Evolutionary conservation across 2,329 filamentous ascomycete species (phyloP).

Genomic region (Aspergillaceae sp.): DNA sequence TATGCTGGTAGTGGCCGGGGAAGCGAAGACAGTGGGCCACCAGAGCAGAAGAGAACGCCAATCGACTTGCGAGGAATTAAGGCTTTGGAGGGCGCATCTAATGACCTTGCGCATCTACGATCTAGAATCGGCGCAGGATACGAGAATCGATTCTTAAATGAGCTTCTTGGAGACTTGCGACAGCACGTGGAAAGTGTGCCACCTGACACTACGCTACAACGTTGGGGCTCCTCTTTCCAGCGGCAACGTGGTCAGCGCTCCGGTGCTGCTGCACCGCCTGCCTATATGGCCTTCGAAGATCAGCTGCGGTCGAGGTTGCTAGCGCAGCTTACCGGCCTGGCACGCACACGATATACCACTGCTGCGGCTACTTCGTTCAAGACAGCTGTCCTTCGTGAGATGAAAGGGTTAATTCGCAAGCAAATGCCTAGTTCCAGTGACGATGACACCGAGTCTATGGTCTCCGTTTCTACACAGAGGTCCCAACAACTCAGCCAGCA

Average conservation of each 20-base stretch:
- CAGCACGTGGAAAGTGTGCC: constrained; percentile 70
- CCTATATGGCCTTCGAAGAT: constrained; percentile 67
- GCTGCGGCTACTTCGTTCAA: constrained; percentile 77
- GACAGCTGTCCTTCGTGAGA: constrained; percentile 74
- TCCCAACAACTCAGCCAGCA: constrained; percentile 65
- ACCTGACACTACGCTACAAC: constrained; percentile 62
- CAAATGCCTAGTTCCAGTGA: constrained; percentile 88
- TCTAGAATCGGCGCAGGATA: constrained; percentile 79
- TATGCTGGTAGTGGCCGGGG: constrained; percentile 29
- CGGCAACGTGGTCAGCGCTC: constrained; percentile 62
- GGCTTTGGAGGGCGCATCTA: constrained; percentile 69
- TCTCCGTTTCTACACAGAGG: constrained; percentile 70
- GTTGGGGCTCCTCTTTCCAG: constrained; percentile 73
- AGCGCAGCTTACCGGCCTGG: constrained; percentile 66
- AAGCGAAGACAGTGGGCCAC: constrained; percentile 16
- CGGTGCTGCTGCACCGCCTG: constrained; percentile 61
- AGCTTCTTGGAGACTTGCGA: constrained; percentile 69
- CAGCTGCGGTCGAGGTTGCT: constrained; percentile 62
- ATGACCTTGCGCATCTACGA: constrained; percentile 67
- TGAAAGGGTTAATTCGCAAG: constrained; percentile 73
- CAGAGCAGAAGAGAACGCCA: constrained; percentile 33
- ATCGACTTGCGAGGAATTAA: constrained; percentile 68
- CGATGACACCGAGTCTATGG: constrained; percentile 83
- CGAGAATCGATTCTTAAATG: constrained; percentile 68
- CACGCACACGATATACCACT: constrained; percentile 68